Conservation (phyloP, 257 asterid species). For the Rhazya stricta region DNA sequence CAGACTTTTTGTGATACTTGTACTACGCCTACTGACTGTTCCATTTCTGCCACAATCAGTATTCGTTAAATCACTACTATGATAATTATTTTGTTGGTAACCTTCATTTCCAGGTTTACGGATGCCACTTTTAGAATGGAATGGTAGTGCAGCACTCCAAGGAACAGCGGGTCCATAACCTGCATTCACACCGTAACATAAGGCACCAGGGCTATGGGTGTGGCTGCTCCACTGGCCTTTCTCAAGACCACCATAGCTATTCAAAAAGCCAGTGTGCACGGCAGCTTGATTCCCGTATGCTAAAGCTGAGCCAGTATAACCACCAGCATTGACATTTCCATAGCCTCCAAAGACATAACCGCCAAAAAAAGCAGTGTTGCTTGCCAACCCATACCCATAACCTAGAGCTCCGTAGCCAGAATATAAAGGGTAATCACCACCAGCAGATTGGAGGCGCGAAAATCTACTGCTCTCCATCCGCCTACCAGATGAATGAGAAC, state of each 20-base stretch:
- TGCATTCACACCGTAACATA: constrained; percentile 9
- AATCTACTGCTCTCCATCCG: constrained; percentile 4
- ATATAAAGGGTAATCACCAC: constrained; percentile 14
- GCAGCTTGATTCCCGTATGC: constrained; percentile 10
- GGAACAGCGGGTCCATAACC: constrained; percentile 6
- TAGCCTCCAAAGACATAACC: constrained; percentile 7
- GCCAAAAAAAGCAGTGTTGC: constrained; percentile 4
- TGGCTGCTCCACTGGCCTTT: constrained; percentile 10
- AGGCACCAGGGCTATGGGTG: constrained; percentile 7
- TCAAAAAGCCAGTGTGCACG: background rate
- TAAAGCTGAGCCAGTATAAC: background rate
- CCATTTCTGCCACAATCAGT: constrained; percentile 9
- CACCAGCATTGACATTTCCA: background rate
- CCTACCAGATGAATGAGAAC: background rate
- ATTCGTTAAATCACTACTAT: constrained; percentile 3
- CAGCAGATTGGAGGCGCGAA: constrained; percentile 9
- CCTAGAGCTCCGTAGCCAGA: constrained; percentile 2
- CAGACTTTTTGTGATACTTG: constrained; percentile 12
- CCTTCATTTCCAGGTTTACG: constrained; percentile 3
- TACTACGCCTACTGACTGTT: background rate
- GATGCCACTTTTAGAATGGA: constrained; percentile 6
- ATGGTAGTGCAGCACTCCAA: background rate
- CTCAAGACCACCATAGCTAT: constrained; percentile 3
- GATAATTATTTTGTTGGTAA: background rate
- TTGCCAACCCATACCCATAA: constrained; percentile 3